Evolutionary conservation across 352 stramenopile genomes (phyloP).

Genomic region (Saprolegnia parasitica): DNA sequence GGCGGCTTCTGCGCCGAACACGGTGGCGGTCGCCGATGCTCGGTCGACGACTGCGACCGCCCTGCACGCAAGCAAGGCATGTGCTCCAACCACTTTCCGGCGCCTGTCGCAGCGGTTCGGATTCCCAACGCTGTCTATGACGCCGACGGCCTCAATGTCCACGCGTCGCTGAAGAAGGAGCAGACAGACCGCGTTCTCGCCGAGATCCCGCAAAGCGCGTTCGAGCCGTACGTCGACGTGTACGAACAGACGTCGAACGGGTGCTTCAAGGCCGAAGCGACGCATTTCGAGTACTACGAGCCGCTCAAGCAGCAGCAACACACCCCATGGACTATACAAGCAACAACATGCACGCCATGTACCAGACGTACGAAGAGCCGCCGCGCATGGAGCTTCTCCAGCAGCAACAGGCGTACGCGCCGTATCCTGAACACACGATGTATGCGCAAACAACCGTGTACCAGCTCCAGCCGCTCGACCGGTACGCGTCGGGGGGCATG

Average conservation of each 20-base stretch:
- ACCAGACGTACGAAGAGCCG: background rate
- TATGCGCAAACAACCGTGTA: background rate
- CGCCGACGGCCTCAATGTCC: background rate
- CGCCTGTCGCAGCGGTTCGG: background rate
- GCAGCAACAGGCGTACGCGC: background rate
- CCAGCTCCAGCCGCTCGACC: background rate
- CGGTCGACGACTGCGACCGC: constrained; percentile 69
- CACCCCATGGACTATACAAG: too few species aligned
- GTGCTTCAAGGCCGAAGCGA: background rate
- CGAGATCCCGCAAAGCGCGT: background rate
- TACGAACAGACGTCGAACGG: background rate
- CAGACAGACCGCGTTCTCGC: background rate
- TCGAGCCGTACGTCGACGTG: constrained; percentile 10
- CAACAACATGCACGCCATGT: background rate
- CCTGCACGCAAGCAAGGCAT: constrained; percentile 81
- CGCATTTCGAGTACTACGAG: background rate
- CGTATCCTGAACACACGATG: background rate
- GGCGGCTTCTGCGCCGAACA: constrained; percentile 83
- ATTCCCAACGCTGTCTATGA: background rate
- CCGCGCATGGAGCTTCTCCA: background rate
- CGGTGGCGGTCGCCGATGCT: constrained; percentile 78
- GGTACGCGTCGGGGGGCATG: background rate
- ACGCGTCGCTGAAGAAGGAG: constrained; percentile 3
- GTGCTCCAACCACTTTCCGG: constrained; percentile 64
- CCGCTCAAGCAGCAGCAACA: background rate